Conservation (phyloP, 768 basidiomycete genomes). For the Naganishia kalamii region DNA sequence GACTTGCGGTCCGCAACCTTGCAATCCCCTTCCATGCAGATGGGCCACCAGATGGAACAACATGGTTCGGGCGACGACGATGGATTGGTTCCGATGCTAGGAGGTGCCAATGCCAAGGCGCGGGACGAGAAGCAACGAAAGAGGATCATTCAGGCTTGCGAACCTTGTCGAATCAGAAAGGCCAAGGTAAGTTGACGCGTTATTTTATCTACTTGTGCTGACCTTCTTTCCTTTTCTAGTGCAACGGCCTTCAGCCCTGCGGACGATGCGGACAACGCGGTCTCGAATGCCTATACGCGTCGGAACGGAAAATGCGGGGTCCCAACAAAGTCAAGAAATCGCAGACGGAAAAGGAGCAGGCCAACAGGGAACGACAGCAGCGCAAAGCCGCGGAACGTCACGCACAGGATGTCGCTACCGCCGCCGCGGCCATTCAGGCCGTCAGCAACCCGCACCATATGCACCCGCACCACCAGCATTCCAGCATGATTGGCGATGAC, state of each 20-base stretch:
- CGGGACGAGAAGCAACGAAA: slow-evolving; percentile 31
- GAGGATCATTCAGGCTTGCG: slow-evolving; percentile 44
- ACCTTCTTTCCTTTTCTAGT: slow-evolving; percentile 22
- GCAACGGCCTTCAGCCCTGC: slow-evolving; percentile 38
- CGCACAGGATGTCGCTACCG: neutral
- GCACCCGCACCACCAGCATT: slow-evolving; percentile 7
- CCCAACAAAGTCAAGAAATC: slow-evolving; percentile 32
- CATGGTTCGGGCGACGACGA: slow-evolving; percentile 16
- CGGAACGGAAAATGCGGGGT: slow-evolving; percentile 31
- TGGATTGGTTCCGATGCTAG: slow-evolving; percentile 1
- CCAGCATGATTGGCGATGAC: slow-evolving; percentile 10
- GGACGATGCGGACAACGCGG: slow-evolving; percentile 31
- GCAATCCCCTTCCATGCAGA: slow-evolving; percentile 11
- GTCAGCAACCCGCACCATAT: slow-evolving; percentile 5
- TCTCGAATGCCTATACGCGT: slow-evolving; percentile 31
- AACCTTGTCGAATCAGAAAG: slow-evolving; percentile 43
- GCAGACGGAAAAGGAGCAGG: slow-evolving; percentile 18
- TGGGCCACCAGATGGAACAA: neutral
- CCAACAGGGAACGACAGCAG: slow-evolving; percentile 1
- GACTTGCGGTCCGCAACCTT: slow-evolving; percentile 1
- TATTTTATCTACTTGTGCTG: neutral
- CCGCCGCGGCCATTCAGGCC: slow-evolving; percentile 6
- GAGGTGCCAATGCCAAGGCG: slow-evolving; percentile 22
- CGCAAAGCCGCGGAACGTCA: slow-evolving; percentile 14
- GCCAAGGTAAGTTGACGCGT: slow-evolving; percentile 36